phyloP scores from a whole-genome alignment of 768 basidiomycete species.

The Leccinum imitatum region DNA sequence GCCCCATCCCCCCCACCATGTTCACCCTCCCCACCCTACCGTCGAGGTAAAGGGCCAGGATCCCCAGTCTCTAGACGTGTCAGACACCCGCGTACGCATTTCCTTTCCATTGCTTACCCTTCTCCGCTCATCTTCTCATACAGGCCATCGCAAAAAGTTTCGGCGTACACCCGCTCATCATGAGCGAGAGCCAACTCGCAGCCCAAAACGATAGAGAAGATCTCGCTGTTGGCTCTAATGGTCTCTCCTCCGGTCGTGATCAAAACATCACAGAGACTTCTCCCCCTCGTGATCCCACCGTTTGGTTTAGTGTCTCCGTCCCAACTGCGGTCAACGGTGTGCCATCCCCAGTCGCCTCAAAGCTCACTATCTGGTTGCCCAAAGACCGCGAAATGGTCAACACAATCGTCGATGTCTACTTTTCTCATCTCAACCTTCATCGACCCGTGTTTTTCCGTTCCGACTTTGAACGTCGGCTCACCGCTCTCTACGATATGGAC shows the following conservation, averaged over 20 bases:
- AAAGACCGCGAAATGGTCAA: slow-evolving; percentile 69
- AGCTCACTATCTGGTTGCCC: slow-evolving; percentile 62
- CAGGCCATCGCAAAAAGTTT: slow-evolving; percentile 76
- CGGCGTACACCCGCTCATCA: slow-evolving; percentile 71
- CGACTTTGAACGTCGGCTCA: slow-evolving; percentile 65
- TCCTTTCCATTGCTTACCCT: background rate
- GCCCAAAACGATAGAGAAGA: slow-evolving; percentile 62
- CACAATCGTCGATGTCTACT: slow-evolving; percentile 68
- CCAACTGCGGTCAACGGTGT: slow-evolving; percentile 44
- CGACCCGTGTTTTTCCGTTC: slow-evolving; percentile 71
- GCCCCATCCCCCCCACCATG: slow-evolving; percentile 24
- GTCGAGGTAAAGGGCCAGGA: slow-evolving; percentile 69
- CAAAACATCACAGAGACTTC: slow-evolving; percentile 53
- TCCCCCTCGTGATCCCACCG: slow-evolving; percentile 55
- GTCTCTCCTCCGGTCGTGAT: slow-evolving; percentile 69
- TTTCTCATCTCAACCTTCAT: slow-evolving; percentile 73
- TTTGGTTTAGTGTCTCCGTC: slow-evolving; percentile 60
- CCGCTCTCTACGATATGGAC: slow-evolving; percentile 62
- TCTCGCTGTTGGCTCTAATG: slow-evolving; percentile 72
- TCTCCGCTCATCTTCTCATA: slow-evolving; percentile 11
- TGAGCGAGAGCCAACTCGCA: slow-evolving; percentile 59
- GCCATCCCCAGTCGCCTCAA: slow-evolving; percentile 24
- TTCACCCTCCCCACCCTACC: slow-evolving; percentile 19
- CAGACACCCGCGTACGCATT: slow-evolving; percentile 53
- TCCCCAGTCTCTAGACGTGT: slow-evolving; percentile 78